Evolutionary conservation across 495 filamentous ascomycete species (phyloP).

Genomic region (Lasiosphaeriaceae sp.): DNA sequence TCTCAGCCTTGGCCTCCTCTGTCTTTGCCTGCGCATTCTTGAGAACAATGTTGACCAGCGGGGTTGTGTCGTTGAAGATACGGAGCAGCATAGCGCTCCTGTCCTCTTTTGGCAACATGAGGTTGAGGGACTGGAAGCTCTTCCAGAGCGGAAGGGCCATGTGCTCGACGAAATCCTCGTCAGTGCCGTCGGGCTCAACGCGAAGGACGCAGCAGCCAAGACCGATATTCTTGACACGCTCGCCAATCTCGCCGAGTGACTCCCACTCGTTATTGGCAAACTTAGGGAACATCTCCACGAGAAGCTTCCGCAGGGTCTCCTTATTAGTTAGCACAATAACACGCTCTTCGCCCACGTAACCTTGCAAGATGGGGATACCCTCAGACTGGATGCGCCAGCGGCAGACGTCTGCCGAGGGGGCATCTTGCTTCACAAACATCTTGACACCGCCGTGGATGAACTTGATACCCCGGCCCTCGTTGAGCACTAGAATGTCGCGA

Average conservation of each 20-base stretch:
- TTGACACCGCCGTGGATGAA: conserved; percentile 96
- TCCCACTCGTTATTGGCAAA: conserved; percentile 63
- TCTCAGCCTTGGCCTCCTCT: not conserved
- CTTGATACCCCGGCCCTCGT: conserved; percentile 85
- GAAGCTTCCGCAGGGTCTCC: conserved; percentile 69
- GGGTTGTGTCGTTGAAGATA: conserved; percentile 80
- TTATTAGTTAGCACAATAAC: conserved; percentile 70
- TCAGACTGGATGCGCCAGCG: conserved; percentile 94
- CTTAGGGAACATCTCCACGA: conserved; percentile 95
- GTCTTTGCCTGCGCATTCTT: not conserved
- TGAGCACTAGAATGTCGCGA: conserved; percentile 72
- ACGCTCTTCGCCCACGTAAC: conserved; percentile 76
- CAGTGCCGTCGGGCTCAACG: conserved; percentile 63
- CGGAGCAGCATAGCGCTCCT: conserved; percentile 86
- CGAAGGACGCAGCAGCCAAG: conserved; percentile 91
- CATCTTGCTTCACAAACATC: conserved; percentile 97
- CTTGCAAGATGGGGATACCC: conserved; percentile 80
- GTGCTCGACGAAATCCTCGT: conserved; percentile 70
- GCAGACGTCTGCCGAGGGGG: conserved; percentile 76
- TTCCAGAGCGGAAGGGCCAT: conserved; percentile 92
- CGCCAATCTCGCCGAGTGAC: conserved; percentile 80
- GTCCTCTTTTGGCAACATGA: conserved; percentile 98
- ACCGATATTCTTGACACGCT: conserved; percentile 68
- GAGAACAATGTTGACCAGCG: conserved; percentile 53
- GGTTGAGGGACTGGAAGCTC: conserved; percentile 77